Percentiles rank a stretch among this genome's conserved stretches.
phyloP scores from a whole-genome alignment of 202 grass and related monocot species.

The Bolboschoenoplectus hybrid region DNA sequence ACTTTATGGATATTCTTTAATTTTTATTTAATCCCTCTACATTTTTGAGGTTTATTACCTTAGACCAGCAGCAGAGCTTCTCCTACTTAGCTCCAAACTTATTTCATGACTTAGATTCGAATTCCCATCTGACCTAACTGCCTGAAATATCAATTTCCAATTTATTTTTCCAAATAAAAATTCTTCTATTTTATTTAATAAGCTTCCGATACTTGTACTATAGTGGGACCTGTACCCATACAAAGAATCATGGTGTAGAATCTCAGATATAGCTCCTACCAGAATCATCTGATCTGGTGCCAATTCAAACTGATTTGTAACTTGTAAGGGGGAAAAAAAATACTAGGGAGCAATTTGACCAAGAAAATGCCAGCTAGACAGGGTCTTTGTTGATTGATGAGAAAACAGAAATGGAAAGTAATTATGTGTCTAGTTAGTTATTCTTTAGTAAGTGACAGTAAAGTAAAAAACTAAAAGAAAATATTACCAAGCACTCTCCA shows the following conservation, averaged over 20 bases:
- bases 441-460: slow-evolving; percentile 6
- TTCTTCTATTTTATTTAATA: slow-evolving; percentile 7
- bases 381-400: slow-evolving; percentile 19
- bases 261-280: background rate
- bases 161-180: background rate
- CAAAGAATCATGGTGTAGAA: background rate
- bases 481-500: slow-evolving; percentile 76
- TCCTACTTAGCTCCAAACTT: slow-evolving; percentile 65
- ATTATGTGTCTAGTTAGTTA: background rate
- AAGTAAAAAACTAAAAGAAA: slow-evolving; percentile 20
- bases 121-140: slow-evolving; percentile 74
- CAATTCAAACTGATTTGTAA: slow-evolving; percentile 17
- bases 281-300: background rate
- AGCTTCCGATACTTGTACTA: background rate
- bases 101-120: slow-evolving; percentile 76
- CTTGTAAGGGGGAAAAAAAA: background rate
- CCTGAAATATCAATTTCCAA: slow-evolving; percentile 49
- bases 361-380: background rate
- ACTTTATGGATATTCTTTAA: background rate
- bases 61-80: slow-evolving; percentile 65
- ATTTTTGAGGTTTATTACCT: slow-evolving; percentile 45
- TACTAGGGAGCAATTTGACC: background rate
- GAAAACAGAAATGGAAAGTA: background rate
- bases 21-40: background rate
- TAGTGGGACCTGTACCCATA: slow-evolving; percentile 5